Evolutionary conservation across 2,329 filamentous ascomycete species (phyloP).

Genomic region (Blumeria graminis): DNA sequence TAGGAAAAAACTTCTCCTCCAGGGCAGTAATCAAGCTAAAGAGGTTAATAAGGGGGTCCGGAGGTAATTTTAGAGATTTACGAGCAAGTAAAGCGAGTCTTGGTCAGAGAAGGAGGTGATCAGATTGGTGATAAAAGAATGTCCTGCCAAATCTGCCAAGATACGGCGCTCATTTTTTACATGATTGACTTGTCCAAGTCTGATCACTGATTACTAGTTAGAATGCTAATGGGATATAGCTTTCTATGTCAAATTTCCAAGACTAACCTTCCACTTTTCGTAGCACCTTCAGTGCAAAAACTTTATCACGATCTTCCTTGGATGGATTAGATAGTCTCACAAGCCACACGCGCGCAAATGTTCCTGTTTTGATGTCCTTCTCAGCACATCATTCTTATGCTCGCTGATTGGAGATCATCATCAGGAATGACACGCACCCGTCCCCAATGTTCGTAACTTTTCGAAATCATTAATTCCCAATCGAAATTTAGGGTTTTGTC

Average conservation of each 20-base stretch:
- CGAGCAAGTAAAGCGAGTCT: conserved; percentile 58
- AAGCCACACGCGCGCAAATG: conserved; percentile 63
- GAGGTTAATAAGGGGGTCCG: background rate
- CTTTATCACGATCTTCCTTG: conserved; percentile 31
- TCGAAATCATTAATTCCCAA: conserved; percentile 37
- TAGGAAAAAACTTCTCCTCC: conserved; percentile 73
- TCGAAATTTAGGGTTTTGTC: conserved; percentile 7
- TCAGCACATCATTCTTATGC: no score
- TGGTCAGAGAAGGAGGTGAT: conserved; percentile 57
- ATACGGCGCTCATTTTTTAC: conserved; percentile 64
- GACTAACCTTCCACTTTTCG: conserved; percentile 32
- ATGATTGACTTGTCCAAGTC: conserved; percentile 68
- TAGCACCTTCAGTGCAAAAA: conserved; percentile 65
- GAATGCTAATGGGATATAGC: background rate
- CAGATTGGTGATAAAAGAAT: conserved; percentile 65
- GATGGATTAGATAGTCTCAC: conserved; percentile 35
- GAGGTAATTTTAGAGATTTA: conserved; percentile 13
- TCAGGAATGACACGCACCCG: conserved; percentile 25
- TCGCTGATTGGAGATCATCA: no score
- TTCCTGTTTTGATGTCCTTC: conserved; percentile 23
- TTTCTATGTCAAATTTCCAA: background rate
- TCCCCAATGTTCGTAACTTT: conserved; percentile 52
- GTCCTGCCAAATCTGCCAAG: conserved; percentile 50
- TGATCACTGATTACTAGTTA: conserved; percentile 30
- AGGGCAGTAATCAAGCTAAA: conserved; percentile 48